Conservation (phyloP, 495 filamentous ascomycete genomes). For the Lepidopterella palustris region DNA sequence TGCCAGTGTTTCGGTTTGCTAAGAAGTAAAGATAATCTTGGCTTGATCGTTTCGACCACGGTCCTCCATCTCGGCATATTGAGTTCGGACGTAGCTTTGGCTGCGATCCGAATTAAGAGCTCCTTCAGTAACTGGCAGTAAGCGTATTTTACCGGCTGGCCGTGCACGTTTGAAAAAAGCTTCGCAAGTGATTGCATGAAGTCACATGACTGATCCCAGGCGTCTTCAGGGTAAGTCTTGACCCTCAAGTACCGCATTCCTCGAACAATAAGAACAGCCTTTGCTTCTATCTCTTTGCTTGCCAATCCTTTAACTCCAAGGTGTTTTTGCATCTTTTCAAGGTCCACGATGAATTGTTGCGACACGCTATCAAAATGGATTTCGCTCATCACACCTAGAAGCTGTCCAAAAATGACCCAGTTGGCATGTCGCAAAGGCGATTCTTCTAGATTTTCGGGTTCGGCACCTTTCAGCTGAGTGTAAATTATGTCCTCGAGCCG, state of each 20-base stretch:
- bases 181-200: slow-evolving; percentile 75
- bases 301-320: slow-evolving; percentile 54
- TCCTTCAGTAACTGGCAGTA: slow-evolving; percentile 89
- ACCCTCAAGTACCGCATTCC: slow-evolving; percentile 87
- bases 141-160: slow-evolving; percentile 80
- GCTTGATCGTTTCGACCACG: slow-evolving; percentile 68
- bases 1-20: slow-evolving; percentile 87
- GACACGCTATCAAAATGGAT: slow-evolving; percentile 80
- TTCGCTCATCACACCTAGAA: slow-evolving; percentile 91
- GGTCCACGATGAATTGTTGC: slow-evolving; percentile 69
- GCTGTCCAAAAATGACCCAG: slow-evolving; percentile 86
- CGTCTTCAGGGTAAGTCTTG: slow-evolving; percentile 58
- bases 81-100: slow-evolving; percentile 63
- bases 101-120: slow-evolving; percentile 80
- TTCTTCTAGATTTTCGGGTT: slow-evolving; percentile 68
- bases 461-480: slow-evolving; percentile 78
- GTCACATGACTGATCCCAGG: slow-evolving; percentile 80
- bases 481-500: slow-evolving; percentile 93
- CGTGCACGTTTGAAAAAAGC: slow-evolving; percentile 76
- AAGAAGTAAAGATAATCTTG: slow-evolving; percentile 72
- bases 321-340: slow-evolving; percentile 69
- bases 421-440: slow-evolving; percentile 83
- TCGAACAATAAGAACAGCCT: slow-evolving; percentile 73
- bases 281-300: slow-evolving; percentile 60
- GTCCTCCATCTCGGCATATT: slow-evolving; percentile 77